Base-by-base conservation (phyloP, 108 stramenopile genomes). In the Halocafeteria seosinensis region DNA sequence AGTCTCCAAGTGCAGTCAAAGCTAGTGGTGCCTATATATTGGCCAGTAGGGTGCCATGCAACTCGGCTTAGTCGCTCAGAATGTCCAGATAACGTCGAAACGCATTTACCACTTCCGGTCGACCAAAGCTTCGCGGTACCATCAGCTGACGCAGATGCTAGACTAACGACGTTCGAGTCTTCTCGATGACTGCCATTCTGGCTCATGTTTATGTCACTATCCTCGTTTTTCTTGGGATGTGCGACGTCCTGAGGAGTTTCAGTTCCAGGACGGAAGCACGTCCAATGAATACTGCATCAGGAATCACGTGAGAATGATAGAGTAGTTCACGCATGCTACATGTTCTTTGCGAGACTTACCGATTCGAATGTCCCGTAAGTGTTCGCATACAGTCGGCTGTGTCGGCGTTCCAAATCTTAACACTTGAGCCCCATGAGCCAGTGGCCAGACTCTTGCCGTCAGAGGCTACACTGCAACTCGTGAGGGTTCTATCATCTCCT, bases 1-100 rank as follows among this genome's bases (percentile, higher is more conserved):
- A 98, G 83, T 38, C 96, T 71, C 96, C 96, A 98, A 3, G 94
- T 92, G 69, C 88, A 87, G 71, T 98, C 96, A 58, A 85, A 91
- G 65, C 88, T 86, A 8, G 92, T 89, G 0, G 91, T 94, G 24
- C 83, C 96, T 1, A 94, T 78, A 71, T 79, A 78, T 28, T 71
- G 63, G 37, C 91, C 88, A 37, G 71, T 36, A 1, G 96, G 94
- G 72, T 98, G 96, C 64, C 90, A 95, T 1, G 85, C 92, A 21
- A 88, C 84, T 27, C 78, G 79, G 66, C 88, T 85, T 17, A 97
- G 77, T 24, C 95, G 87, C 37, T 83, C 84, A 29, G 79, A 81
- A 55, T 94, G 92, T 13, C 95, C 95, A 60, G 71, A 73, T 27
- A 93, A 74, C 70, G 42, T 47, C 42, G 42, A 17, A 17, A 47